Conservation (phyloP, 176 grass and related monocot species). For the Tuctoria greenei region DNA sequence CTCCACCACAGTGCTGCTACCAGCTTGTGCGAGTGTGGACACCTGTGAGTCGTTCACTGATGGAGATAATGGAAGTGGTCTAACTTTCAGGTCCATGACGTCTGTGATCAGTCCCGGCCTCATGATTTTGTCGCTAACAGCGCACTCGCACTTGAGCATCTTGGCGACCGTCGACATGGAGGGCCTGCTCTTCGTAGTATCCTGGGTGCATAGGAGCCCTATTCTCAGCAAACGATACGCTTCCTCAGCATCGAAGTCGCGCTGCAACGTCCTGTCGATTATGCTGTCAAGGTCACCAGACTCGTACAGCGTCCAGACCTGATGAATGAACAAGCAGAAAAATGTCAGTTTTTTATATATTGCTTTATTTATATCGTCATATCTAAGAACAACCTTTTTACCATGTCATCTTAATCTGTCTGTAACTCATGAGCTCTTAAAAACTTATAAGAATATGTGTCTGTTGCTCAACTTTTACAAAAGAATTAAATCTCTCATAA, state of each 20-base stretch:
- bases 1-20: constrained; percentile 49
- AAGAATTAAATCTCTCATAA: not conserved
- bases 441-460: not conserved
- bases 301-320: constrained; percentile 73
- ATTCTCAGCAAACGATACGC: constrained; percentile 56
- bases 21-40: constrained; percentile 43
- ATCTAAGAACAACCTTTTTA: not conserved
- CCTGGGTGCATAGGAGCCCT: constrained; percentile 81
- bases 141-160: constrained; percentile 54
- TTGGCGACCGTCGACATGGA: constrained; percentile 58
- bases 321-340: constrained; percentile 37
- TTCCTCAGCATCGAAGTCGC: constrained; percentile 44
- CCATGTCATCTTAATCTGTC: not conserved
- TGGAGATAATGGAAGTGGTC: constrained; percentile 31
- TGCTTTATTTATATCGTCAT: not conserved
- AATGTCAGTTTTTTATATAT: constrained; percentile 24
- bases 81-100: constrained; percentile 81
- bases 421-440: not conserved
- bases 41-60: constrained; percentile 30
- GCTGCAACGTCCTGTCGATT: constrained; percentile 53
- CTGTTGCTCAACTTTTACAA: not conserved
- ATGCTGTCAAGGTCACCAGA: constrained; percentile 48
- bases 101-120: constrained; percentile 86
- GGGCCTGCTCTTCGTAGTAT: constrained; percentile 63
- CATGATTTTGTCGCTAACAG: constrained; percentile 49